phyloP scores from a whole-genome alignment of 2,329 filamentous ascomycete genomes.

The Plectosphaerella plurivora region DNA sequence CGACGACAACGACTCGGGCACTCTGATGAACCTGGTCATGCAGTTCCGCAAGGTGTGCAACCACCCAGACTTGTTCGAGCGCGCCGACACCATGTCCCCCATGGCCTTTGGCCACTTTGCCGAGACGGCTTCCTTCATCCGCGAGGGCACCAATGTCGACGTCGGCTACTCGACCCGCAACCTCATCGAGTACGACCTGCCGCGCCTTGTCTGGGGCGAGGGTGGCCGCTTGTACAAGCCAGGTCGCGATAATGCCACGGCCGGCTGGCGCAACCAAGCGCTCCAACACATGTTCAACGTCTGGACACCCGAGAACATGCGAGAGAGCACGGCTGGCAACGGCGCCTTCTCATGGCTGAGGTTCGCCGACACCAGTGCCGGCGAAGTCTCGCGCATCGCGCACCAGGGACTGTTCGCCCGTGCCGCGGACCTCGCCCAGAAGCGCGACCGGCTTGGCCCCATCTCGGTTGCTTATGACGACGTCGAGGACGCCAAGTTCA shows the following conservation, averaged over 20 bases:
- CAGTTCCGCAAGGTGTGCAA: conserved; percentile 99
- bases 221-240: conserved; percentile 72
- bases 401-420: conserved; percentile 70
- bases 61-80: conserved; percentile 93
- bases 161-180: conserved; percentile 87
- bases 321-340: conserved; percentile 53
- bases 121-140: conserved; percentile 91
- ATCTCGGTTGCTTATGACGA: conserved; percentile 70
- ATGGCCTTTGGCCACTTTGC: conserved; percentile 83
- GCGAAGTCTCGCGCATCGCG: conserved; percentile 67
- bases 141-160: conserved; percentile 75
- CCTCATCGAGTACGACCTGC: conserved; percentile 78
- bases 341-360: conserved; percentile 84
- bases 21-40: conserved; percentile 99
- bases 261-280: conserved; percentile 77
- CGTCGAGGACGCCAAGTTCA: conserved; percentile 54
- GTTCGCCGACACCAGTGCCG: conserved; percentile 73
- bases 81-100: conserved; percentile 85
- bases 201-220: conserved; percentile 76
- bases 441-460: conserved; percentile 56
- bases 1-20: conserved; percentile 91
- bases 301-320: conserved; percentile 77
- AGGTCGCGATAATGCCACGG: conserved; percentile 66
- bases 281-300: conserved; percentile 83
- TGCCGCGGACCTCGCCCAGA: conserved; percentile 55